phyloP scores from a whole-genome alignment of 1,284 basidiomycete species.

The Fistulinella cinereoalba region DNA sequence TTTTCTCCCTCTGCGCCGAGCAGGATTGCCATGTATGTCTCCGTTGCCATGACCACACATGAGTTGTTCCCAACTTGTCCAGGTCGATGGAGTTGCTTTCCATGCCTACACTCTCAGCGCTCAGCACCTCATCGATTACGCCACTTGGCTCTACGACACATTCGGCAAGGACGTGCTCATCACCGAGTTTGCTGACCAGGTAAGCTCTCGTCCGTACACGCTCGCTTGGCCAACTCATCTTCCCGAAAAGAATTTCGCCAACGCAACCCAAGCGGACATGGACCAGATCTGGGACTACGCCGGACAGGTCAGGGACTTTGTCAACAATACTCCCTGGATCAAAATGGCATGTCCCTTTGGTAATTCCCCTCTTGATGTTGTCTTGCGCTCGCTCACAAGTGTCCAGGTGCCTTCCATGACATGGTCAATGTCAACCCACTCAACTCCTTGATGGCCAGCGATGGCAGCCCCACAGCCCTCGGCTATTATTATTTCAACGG shows the following conservation, averaged over 20 bases:
- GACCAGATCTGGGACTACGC: constrained; percentile 56
- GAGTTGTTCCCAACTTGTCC: constrained; percentile 1
- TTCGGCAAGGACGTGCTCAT: constrained; percentile 53
- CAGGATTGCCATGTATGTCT: constrained; percentile 49
- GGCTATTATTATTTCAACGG: constrained; percentile 35
- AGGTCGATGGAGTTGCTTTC: constrained; percentile 52
- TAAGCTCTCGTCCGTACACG: constrained; percentile 24
- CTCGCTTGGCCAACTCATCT: constrained; percentile 4
- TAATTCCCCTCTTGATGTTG: constrained; percentile 7
- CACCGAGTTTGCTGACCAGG: constrained; percentile 71
- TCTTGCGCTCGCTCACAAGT: neutral
- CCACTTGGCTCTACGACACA: constrained; percentile 47
- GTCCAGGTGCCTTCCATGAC: constrained; percentile 56
- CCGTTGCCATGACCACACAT: constrained; percentile 2
- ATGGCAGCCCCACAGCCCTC: constrained; percentile 48
- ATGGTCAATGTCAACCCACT: constrained; percentile 63
- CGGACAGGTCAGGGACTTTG: constrained; percentile 47
- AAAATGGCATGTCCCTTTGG: constrained; percentile 67
- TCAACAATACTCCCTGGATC: constrained; percentile 56
- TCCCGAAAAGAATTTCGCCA: constrained; percentile 52
- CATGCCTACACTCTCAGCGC: constrained; percentile 63
- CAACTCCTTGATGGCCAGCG: constrained; percentile 51
- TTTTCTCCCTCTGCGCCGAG: constrained; percentile 49
- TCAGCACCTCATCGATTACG: constrained; percentile 48
- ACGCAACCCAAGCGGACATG: constrained; percentile 46